Conservation (phyloP, 495 filamentous ascomycete genomes). For the Xylaria flabelliformis region DNA sequence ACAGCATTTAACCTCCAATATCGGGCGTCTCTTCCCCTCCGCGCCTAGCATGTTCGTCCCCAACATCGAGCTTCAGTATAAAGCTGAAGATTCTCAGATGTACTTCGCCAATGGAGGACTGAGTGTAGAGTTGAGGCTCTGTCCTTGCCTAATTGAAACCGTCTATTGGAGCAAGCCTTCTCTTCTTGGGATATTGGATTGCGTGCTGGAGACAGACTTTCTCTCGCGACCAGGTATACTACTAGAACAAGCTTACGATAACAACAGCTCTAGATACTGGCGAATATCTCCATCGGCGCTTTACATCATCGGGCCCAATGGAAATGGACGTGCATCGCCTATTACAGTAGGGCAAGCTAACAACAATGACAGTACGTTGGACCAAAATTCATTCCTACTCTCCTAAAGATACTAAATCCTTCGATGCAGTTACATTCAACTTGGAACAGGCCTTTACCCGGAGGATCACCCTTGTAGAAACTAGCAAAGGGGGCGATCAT, state of each 20-base stretch:
- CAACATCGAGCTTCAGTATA: not conserved
- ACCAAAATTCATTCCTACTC: not conserved
- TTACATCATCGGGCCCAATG: not conserved
- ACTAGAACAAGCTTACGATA: not conserved
- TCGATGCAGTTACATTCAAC: not conserved
- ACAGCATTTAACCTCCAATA: not conserved
- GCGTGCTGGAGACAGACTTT: not conserved
- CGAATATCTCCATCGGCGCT: not conserved
- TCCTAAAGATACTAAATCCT: not conserved
- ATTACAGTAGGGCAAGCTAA: not conserved
- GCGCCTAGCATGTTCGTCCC: not conserved
- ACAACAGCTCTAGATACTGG: not conserved
- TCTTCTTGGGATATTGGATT: not conserved
- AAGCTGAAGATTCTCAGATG: not conserved
- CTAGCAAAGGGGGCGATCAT: not conserved
- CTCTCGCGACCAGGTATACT: not conserved
- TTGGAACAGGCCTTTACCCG: not conserved
- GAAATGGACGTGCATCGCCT: not conserved
- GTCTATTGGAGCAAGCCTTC: not conserved
- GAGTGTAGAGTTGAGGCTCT: not conserved
- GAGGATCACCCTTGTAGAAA: not conserved
- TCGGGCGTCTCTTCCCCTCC: not conserved
- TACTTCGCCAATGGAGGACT: not conserved
- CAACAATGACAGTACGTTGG: not conserved
- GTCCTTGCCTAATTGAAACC: constrained; percentile 1